phyloP scores from a whole-genome alignment of 2,329 filamentous ascomycete species.

The Aschersonia sp. region DNA sequence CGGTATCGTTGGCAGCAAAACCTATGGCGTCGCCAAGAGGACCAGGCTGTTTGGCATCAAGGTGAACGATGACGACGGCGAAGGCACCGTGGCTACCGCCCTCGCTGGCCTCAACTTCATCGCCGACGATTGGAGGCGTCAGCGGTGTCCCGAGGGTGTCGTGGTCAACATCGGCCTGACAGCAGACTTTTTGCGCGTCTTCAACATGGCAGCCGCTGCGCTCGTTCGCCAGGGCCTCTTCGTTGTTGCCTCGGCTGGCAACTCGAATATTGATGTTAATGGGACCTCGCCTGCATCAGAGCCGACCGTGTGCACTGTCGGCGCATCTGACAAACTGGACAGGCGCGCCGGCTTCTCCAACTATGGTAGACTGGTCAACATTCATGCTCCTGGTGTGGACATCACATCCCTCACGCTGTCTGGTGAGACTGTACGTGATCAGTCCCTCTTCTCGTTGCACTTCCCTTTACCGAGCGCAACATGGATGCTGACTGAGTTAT shows the following conservation, averaged over 20 bases:
- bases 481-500: neutral
- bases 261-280: neutral
- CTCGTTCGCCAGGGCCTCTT: neutral
- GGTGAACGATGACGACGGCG: constrained; percentile 22
- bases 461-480: neutral
- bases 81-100: constrained; percentile 20
- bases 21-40: constrained; percentile 5
- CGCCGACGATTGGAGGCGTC: constrained; percentile 17
- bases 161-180: constrained; percentile 37
- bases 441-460: neutral
- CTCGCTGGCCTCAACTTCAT: constrained; percentile 31
- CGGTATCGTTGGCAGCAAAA: neutral
- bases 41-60: constrained; percentile 27
- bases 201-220: neutral
- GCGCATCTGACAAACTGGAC: neutral
- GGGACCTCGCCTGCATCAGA: neutral
- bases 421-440: neutral
- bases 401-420: neutral
- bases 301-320: neutral
- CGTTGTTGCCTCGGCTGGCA: neutral
- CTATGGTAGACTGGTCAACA: neutral
- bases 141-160: constrained; percentile 25
- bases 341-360: neutral
- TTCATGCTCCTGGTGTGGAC: neutral
- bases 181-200: neutral